Evolutionary conservation across 2,329 filamentous ascomycete genomes (phyloP).

Genomic region (Alternaria gansuensis): DNA sequence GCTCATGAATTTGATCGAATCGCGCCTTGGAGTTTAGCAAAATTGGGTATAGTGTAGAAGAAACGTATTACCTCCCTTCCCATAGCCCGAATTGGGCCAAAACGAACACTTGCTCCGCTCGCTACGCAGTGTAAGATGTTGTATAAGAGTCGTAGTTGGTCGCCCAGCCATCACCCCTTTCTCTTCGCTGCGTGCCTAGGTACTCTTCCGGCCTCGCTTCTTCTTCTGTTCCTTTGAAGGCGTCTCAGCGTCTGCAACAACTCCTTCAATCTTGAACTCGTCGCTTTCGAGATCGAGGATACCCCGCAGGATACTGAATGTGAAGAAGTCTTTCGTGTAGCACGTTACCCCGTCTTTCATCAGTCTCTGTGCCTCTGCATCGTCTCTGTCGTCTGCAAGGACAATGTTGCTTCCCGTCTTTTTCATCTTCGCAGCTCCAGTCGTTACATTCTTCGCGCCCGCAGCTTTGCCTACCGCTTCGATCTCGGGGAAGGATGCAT

Average conservation of each 20-base stretch:
- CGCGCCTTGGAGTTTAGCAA: not conserved
- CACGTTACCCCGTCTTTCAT: constrained; percentile 46
- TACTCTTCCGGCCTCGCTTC: constrained; percentile 29
- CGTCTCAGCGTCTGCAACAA: constrained; percentile 6
- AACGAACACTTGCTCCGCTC: constrained; percentile 5
- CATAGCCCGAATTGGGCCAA: not conserved
- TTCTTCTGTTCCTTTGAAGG: constrained; percentile 22
- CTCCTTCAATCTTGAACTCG: constrained; percentile 48
- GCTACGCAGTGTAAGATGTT: constrained; percentile 19
- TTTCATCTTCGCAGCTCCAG: constrained; percentile 28
- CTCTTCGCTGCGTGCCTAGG: not conserved
- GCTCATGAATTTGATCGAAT: not conserved
- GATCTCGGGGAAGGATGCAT: constrained; percentile 51
- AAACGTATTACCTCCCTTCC: not conserved
- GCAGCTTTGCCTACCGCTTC: constrained; percentile 50
- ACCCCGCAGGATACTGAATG: constrained; percentile 56
- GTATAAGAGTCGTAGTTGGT: not conserved
- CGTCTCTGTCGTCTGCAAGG: constrained; percentile 51
- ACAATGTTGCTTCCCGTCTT: constrained; percentile 45
- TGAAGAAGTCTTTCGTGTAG: constrained; percentile 57
- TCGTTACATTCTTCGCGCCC: constrained; percentile 49
- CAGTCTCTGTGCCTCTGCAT: constrained; percentile 49
- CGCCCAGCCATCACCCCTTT: not conserved
- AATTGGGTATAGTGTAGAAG: constrained; percentile 5
- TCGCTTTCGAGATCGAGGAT: constrained; percentile 51